Conservation (phyloP, 1,284 basidiomycete genomes). For the Schizophyllum amplum region DNA sequence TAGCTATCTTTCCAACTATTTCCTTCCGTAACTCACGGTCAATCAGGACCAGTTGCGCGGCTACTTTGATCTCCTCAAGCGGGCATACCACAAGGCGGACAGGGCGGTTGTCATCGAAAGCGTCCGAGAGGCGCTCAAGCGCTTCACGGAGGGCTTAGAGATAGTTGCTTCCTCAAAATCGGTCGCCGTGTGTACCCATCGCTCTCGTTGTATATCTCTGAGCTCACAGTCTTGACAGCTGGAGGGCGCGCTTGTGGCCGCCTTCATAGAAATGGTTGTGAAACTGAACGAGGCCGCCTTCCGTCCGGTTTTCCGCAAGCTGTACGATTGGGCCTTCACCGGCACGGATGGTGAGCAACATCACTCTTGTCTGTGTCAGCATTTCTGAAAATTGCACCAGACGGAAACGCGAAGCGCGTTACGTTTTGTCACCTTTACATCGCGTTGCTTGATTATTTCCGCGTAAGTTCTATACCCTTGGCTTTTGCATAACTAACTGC, state of each 20-base stretch:
- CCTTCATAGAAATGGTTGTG: conserved; percentile 85
- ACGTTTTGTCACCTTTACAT: conserved; percentile 70
- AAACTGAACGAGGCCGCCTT: conserved; percentile 94
- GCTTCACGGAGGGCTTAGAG: conserved; percentile 80
- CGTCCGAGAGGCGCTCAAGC: conserved; percentile 69
- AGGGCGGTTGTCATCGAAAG: conserved; percentile 62
- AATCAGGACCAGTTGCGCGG: conserved; percentile 31
- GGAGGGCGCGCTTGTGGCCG: conserved; percentile 50
- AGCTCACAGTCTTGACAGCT: conserved; percentile 25
- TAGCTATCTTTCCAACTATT: conserved; percentile 13
- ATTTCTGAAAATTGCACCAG: conserved; percentile 1
- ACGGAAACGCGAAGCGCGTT: conserved; percentile 38
- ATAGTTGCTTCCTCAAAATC: conserved; percentile 19
- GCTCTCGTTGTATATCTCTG: neutral
- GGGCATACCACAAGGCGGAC: conserved; percentile 57
- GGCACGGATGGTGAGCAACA: conserved; percentile 30
- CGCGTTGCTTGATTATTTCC: conserved; percentile 77
- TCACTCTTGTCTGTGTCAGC: conserved; percentile 22
- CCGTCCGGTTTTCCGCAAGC: conserved; percentile 84
- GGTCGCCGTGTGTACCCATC: conserved; percentile 25
- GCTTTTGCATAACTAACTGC: conserved; percentile 3
- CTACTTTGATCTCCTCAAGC: conserved; percentile 65
- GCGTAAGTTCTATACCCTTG: conserved; percentile 39
- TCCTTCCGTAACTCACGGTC: neutral
- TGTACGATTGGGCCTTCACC: conserved; percentile 94